Evolutionary conservation across 2,329 filamentous ascomycete species (phyloP).

Genomic region (Gliomastix tumulicola): DNA sequence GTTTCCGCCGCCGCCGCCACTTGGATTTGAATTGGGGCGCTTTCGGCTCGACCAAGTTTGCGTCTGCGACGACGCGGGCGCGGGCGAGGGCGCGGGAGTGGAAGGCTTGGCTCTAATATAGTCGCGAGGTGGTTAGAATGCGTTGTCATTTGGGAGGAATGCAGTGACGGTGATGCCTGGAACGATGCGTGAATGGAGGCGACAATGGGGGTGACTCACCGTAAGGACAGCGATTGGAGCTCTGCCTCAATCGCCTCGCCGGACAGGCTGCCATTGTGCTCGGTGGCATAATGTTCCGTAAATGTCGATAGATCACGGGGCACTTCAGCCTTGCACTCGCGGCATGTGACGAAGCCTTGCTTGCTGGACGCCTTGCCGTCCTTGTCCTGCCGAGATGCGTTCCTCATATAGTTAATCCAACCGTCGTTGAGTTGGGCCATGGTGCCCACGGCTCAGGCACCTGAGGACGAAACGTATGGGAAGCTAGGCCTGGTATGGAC

Average conservation of each 20-base stretch:
- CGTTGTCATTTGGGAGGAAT: neutral
- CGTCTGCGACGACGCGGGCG: neutral
- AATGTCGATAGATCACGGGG: constrained; percentile 14
- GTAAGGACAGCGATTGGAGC: constrained; percentile 12
- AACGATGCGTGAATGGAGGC: neutral
- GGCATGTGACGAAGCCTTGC: constrained; percentile 7
- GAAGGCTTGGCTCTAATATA: neutral
- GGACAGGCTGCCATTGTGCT: constrained; percentile 11
- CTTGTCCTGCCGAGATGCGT: neutral
- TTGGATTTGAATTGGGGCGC: neutral
- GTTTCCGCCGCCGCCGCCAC: neutral
- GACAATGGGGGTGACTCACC: neutral
- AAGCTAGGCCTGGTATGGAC: no score
- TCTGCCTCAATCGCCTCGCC: constrained; percentile 15
- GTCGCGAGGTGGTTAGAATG: neutral
- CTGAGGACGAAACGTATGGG: no score
- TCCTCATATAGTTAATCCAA: constrained; percentile 3
- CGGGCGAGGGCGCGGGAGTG: neutral
- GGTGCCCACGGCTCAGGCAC: neutral
- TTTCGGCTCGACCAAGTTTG: neutral
- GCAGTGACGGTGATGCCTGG: neutral
- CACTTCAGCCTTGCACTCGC: constrained; percentile 14
- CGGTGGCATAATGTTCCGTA: constrained; percentile 12
- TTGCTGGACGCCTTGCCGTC: neutral
- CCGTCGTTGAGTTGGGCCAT: neutral